These are phyloP conservation scores for Debaryomyces udenii DNA, from an alignment of 1,139 yeast genomes.

Conservation along the genomic window DNA sequence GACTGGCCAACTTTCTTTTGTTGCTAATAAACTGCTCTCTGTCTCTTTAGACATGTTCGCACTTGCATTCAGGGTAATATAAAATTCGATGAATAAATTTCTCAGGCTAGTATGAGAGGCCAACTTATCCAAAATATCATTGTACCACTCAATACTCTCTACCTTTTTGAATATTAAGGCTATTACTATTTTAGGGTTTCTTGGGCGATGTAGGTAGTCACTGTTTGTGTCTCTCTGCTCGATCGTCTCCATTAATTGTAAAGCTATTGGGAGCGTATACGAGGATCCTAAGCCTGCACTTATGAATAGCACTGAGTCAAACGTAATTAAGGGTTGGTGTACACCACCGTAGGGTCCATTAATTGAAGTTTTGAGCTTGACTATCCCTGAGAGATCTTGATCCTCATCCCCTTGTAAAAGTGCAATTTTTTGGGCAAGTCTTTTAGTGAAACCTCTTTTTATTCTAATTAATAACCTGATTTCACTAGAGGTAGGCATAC, in stretches of 20 bases:
- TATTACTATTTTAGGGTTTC: constrained; percentile 28
- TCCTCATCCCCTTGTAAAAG: constrained; percentile 20
- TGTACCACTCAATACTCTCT: constrained; percentile 40
- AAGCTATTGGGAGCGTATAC: constrained; percentile 48
- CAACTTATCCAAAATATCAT: constrained; percentile 34
- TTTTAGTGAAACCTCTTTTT: constrained; percentile 48
- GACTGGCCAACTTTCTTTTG: neutral
- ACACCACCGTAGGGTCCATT: constrained; percentile 51
- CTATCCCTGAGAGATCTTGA: constrained; percentile 12
- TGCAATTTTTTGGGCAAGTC: constrained; percentile 31
- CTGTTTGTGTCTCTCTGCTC: constrained; percentile 25
- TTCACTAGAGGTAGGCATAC: constrained; percentile 39
- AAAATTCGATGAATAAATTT: constrained; percentile 23
- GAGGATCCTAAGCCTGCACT: constrained; percentile 53
- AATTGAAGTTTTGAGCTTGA: constrained; percentile 35
- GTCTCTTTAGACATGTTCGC: neutral
- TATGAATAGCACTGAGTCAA: constrained; percentile 44
- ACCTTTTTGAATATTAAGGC: constrained; percentile 37
- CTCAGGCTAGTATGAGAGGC: constrained; percentile 28
- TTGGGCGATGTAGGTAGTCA: constrained; percentile 41
- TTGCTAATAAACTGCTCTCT: neutral
- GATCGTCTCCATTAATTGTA: constrained; percentile 36
- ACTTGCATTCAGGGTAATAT: constrained; percentile 16
- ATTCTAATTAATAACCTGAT: constrained; percentile 43
- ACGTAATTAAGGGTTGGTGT: constrained; percentile 43